Evolutionary conservation across 1,284 basidiomycete genomes (phyloP).

Genomic region (Malassezia slooffiae): DNA sequence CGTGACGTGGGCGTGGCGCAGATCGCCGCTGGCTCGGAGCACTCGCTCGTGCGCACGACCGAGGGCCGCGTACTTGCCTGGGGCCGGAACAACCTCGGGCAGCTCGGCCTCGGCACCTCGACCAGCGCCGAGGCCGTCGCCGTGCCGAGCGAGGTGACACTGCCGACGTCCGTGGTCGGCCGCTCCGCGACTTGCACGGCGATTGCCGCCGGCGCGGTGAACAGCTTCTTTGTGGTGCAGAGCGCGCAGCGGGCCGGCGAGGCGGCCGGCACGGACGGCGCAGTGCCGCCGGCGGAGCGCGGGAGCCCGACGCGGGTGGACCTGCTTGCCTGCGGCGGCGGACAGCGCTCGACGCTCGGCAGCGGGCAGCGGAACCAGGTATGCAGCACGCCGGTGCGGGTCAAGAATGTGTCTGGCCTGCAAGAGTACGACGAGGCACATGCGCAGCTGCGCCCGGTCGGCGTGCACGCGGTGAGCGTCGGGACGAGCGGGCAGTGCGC

Average conservation of each 20-base stretch:
- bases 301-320: slow-evolving; percentile 49
- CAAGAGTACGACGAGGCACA: slow-evolving; percentile 48
- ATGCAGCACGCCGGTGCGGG: slow-evolving; percentile 60
- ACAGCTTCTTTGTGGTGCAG: slow-evolving; percentile 36
- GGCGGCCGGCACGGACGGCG: slow-evolving; percentile 9
- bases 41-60: slow-evolving; percentile 55
- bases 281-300: slow-evolving; percentile 10
- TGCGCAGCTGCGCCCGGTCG: slow-evolving; percentile 56
- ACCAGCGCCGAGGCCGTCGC: slow-evolving; percentile 63
- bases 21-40: slow-evolving; percentile 63
- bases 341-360: slow-evolving; percentile 75
- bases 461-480: slow-evolving; percentile 59
- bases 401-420: slow-evolving; percentile 72
- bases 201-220: slow-evolving; percentile 35
- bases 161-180: slow-evolving; percentile 41
- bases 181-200: slow-evolving; percentile 48
- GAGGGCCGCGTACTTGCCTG: slow-evolving; percentile 61
- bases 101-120: slow-evolving; percentile 67
- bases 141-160: slow-evolving; percentile 71
- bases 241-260: slow-evolving; percentile 11
- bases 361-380: slow-evolving; percentile 67
- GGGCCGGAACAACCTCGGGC: slow-evolving; percentile 51
- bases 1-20: slow-evolving; percentile 58
- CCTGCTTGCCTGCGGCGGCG: slow-evolving; percentile 68
- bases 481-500: slow-evolving; percentile 57